Evolutionary conservation across 352 stramenopile genomes (phyloP).

Genomic region (Pythium dissotocum): DNA sequence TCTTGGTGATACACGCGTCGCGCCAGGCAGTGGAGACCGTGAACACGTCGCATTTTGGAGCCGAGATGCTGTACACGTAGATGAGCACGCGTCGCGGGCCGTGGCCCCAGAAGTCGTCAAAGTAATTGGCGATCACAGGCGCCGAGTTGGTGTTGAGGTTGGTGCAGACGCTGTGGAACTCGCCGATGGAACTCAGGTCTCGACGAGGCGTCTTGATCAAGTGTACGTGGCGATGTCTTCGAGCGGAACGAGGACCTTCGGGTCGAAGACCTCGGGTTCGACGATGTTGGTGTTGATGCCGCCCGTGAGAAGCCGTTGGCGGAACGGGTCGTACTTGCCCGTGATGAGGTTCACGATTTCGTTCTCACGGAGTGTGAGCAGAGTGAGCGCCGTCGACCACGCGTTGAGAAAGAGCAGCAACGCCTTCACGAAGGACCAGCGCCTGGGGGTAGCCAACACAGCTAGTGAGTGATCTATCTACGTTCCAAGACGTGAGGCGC

Average conservation of each 20-base stretch:
- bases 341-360: constrained; percentile 7
- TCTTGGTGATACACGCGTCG: constrained; percentile 31
- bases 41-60: constrained; percentile 25
- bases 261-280: background rate
- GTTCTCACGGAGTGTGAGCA: constrained; percentile 25
- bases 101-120: constrained; percentile 36
- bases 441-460: background rate
- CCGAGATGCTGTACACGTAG: constrained; percentile 37
- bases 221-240: constrained; percentile 25
- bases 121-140: constrained; percentile 28
- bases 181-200: constrained; percentile 20
- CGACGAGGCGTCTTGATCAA: constrained; percentile 29
- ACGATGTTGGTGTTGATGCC: constrained; percentile 31
- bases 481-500: too few relatives aligned
- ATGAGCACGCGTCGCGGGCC: constrained; percentile 25
- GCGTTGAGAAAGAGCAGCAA: constrained; percentile 14
- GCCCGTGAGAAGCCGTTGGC: constrained; percentile 14
- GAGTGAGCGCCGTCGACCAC: constrained; percentile 15
- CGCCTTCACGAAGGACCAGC: constrained; percentile 2
- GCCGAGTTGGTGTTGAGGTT: constrained; percentile 19
- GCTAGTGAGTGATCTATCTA: background rate
- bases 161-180: constrained; percentile 30
- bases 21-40: background rate
- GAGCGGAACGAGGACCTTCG: constrained; percentile 24
- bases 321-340: constrained; percentile 20